Evolutionary conservation across 2,329 filamentous ascomycete species (phyloP).

Genomic region (Curvularia lunata): DNA sequence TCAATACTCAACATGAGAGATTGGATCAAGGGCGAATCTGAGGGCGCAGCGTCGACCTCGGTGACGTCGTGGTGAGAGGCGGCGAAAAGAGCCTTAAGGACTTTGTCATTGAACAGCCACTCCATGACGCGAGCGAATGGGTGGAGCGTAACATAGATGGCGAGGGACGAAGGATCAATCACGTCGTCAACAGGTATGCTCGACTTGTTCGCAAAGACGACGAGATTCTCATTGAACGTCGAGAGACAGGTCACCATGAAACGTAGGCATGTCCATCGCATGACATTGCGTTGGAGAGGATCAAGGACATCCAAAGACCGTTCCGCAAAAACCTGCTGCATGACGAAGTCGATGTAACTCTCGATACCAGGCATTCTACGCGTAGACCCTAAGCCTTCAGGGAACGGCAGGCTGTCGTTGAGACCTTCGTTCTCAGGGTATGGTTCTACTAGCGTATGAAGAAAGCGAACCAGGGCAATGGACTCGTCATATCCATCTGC

Average conservation of each 20-base stretch:
- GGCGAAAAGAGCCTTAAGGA: constrained; percentile 78
- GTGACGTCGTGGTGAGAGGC: constrained; percentile 77
- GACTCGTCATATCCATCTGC: constrained; percentile 83
- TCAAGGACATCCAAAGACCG: constrained; percentile 69
- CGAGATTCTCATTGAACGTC: constrained; percentile 93
- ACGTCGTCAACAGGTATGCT: constrained; percentile 76
- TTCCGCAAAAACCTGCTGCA: constrained; percentile 77
- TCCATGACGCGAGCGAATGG: constrained; percentile 96
- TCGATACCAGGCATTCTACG: constrained; percentile 87
- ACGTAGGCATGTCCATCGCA: constrained; percentile 81
- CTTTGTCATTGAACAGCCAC: constrained; percentile 94
- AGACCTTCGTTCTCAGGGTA: constrained; percentile 65
- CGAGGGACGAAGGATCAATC: constrained; percentile 75
- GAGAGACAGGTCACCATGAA: constrained; percentile 80
- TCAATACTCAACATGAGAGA: constrained; percentile 81
- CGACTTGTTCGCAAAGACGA: constrained; percentile 81
- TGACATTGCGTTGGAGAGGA: constrained; percentile 70
- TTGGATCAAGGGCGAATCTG: constrained; percentile 81
- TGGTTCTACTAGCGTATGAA: constrained; percentile 75
- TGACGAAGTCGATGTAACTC: constrained; percentile 87
- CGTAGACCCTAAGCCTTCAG: constrained; percentile 79
- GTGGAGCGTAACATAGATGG: constrained; percentile 83
- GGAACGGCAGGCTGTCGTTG: constrained; percentile 81
- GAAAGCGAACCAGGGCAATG: constrained; percentile 79
- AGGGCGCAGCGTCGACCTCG: constrained; percentile 73